Evolutionary conservation across 2,329 filamentous ascomycete species (phyloP), one percentile per base, ranked within the genome.

Genomic region (Amylocarpus encephaloides): DNA sequence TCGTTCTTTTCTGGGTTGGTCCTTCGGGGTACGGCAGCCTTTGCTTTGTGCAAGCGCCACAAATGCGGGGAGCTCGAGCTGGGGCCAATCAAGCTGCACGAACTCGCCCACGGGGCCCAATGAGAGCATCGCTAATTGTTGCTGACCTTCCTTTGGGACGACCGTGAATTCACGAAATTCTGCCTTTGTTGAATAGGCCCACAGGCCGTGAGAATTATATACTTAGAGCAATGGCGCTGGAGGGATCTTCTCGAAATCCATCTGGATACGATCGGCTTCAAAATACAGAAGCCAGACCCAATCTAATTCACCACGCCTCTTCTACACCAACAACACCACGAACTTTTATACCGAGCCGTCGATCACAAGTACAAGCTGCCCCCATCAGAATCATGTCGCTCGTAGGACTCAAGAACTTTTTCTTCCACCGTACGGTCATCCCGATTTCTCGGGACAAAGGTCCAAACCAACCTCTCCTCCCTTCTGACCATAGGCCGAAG

Each of bases 351-450:
- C 48, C 51, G 34, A 54, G 56, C 45, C 54, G 52, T 32, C 46
- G 49, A 34, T 46, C 44, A 32, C 32, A 49, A 36, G 26, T 40
- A 42, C 39, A 19, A 33, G 45, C 49, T 5, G 42, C 47, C 22
- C 52, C 53, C 26, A 48, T 53, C 13, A 50, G 40, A 56, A 48
- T 48, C n/a, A 65, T 66, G 62, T 64, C 63, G 48, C 42, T 66
- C 22, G 63, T 64, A 12, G 59, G 49, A 3, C 35, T 66, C 1
- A 66, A 66, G 46, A 65, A 64, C 30, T 38, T 66, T 15, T 66
- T 66, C 52, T 64, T 64, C 47, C 38, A 46, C 12, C 43, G 56
- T 47, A 58, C 55, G 1, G 36, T 59, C 13, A 57, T 51, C 19
- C 54, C 57, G 7, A 22, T 59, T 33, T 54, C 56, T 3, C 45